Evolutionary conservation across 805 yeast species (phyloP).

Genomic region (Teunomyces lycoperdinae): DNA sequence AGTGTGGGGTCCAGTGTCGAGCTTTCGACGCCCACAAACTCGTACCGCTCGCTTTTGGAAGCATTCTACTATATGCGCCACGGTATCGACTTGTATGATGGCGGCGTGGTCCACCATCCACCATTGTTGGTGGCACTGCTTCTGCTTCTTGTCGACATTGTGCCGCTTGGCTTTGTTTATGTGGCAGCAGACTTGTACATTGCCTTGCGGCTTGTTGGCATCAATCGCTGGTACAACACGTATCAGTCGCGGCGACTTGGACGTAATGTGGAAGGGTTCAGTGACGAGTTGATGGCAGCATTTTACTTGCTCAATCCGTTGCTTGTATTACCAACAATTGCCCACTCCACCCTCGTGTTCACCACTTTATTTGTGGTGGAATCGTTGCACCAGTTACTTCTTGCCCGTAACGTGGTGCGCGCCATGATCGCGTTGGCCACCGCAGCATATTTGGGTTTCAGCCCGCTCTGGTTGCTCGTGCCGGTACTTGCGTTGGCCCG

Average conservation of each 20-base stretch:
- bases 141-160: constrained; percentile 29
- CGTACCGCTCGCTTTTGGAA: constrained; percentile 50
- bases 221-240: constrained; percentile 43
- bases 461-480: constrained; percentile 57
- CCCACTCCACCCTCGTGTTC: constrained; percentile 65
- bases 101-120: constrained; percentile 85
- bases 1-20: constrained; percentile 45
- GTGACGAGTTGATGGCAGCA: constrained; percentile 51
- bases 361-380: constrained; percentile 55
- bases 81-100: constrained; percentile 67
- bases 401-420: constrained; percentile 33
- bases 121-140: constrained; percentile 64
- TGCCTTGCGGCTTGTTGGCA: constrained; percentile 50
- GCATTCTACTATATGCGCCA: constrained; percentile 39
- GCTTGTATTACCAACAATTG: constrained; percentile 60
- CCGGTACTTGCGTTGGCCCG: constrained; percentile 49
- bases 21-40: constrained; percentile 70
- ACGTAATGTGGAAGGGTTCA: constrained; percentile 17
- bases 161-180: constrained; percentile 15
- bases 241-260: constrained; percentile 16
- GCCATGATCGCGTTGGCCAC: constrained; percentile 56
- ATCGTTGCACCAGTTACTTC: constrained; percentile 43
- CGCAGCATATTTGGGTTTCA: constrained; percentile 61
- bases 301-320: constrained; percentile 81
- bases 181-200: constrained; percentile 58